Base-by-base conservation (phyloP, 176 grass and related monocot genomes). In the Neostapfia colusana region DNA sequence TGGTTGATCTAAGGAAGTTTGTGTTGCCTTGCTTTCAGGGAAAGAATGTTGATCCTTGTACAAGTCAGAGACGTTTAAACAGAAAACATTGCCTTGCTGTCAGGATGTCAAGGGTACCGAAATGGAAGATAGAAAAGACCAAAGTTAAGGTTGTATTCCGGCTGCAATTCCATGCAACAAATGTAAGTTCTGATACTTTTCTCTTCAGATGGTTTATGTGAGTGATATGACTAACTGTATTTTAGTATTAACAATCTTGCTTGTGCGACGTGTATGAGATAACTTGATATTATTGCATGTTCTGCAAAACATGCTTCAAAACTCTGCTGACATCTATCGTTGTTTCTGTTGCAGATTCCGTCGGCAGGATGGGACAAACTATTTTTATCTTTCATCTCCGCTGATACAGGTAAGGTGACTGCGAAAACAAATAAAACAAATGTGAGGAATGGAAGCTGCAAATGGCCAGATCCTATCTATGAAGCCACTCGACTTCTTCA, bases 61-160 rank as follows among this genome's bases (percentile, higher is more conserved):
- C 46, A 34, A 74, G 15, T 85, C 73, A 71, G 63, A 76, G 35
- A 73, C 50, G 14, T 59, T 80, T 84, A 58, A 85, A 71, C 56
- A 54, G 31, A 31, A 31, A 31, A 31, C 28, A 59, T 61, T 27
- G 51, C 34, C 41, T 75, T 84, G 75, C 38, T 69, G 61, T 54
- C 57, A 78, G 54, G 82, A 99, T 99, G 95, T 99, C 95, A 77
- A 92, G 90, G 80, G 79, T 90, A 84, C 80, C 83, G 46, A 99
- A 99, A 87, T 99, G 95, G 95, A 99, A 92, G 83, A 86, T 86
- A 3, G 95, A 99, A 85, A 99, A 95, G 81, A 72, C 82, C 35
- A 99, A 99, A 95, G 95, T 95, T 65, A 99, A 99, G 85, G 91
- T 92, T 70, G 95, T 95, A 77, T 95, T 99, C 46, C 91, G 95